These are phyloP conservation scores for Microdochium bolleyi DNA, from an alignment of 2,329 filamentous ascomycete species.

Conservation along the genomic window DNA sequence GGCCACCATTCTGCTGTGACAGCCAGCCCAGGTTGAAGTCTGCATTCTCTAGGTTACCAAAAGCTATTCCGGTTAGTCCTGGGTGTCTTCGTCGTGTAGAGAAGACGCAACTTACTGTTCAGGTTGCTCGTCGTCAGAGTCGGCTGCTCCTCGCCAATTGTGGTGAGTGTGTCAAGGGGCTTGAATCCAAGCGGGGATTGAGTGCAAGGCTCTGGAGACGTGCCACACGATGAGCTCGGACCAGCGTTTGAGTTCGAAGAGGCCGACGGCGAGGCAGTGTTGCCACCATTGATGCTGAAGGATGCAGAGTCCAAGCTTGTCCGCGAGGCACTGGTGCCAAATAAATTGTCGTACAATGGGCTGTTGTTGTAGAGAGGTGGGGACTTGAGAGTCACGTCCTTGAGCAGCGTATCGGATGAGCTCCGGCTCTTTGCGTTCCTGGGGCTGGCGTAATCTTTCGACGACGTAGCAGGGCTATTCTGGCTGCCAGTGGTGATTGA, in stretches of 20 bases:
- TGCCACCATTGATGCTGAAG: constrained; percentile 38
- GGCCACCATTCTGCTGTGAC: constrained; percentile 70
- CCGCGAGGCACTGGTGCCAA: constrained; percentile 36
- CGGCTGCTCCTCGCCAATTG: constrained; percentile 59
- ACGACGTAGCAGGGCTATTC: constrained; percentile 39
- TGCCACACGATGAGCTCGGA: constrained; percentile 61
- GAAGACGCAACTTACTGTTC: constrained; percentile 41
- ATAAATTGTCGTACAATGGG: constrained; percentile 26
- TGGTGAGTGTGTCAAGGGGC: constrained; percentile 52
- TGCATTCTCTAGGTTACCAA: constrained; percentile 34
- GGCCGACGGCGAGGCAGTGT: constrained; percentile 56
- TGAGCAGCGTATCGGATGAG: not conserved
- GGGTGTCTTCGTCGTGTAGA: constrained; percentile 28
- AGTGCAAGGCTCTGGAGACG: constrained; percentile 67
- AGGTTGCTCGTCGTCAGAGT: constrained; percentile 27
- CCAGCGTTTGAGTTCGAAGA: constrained; percentile 54
- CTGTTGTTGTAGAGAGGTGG: constrained; percentile 16
- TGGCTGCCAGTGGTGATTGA: constrained; percentile 20
- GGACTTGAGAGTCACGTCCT: constrained; percentile 1
- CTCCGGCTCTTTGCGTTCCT: not conserved
- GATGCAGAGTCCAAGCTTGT: constrained; percentile 41
- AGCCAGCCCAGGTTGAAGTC: constrained; percentile 63
- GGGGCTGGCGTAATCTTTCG: constrained; percentile 30
- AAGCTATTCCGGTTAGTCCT: constrained; percentile 14
- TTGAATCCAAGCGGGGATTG: constrained; percentile 64